phyloP scores from a whole-genome alignment of 2,329 filamentous ascomycete genomes.

The Colletotrichum sidae region DNA sequence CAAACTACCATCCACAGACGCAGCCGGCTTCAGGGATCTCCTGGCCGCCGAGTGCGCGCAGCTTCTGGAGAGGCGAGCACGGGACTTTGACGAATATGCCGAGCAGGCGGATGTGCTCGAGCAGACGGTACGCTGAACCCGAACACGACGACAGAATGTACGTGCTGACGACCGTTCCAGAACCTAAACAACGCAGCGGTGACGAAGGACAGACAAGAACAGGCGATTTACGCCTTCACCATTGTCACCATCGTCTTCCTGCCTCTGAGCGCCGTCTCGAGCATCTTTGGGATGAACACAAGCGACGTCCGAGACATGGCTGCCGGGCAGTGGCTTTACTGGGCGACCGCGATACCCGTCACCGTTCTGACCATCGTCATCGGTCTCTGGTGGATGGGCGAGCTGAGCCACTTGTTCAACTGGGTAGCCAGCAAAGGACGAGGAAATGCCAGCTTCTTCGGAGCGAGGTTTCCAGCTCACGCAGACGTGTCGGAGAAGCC shows the following conservation, averaged over 20 bases:
- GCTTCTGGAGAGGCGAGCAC: constrained; percentile 49
- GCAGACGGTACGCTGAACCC: constrained; percentile 40
- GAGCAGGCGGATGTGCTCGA: constrained; percentile 43
- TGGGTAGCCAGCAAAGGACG: constrained; percentile 36
- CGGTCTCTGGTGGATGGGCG: constrained; percentile 57
- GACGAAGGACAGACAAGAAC: constrained; percentile 58
- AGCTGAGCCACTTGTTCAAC: constrained; percentile 49
- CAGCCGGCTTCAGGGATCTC: constrained; percentile 42
- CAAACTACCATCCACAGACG: constrained; percentile 34
- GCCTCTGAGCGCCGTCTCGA: constrained; percentile 58
- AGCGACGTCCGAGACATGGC: constrained; percentile 62
- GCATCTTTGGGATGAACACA: constrained; percentile 66
- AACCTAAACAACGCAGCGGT: constrained; percentile 52
- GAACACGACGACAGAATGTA: neutral
- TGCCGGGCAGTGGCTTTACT: constrained; percentile 61
- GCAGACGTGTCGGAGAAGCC: constrained; percentile 17
- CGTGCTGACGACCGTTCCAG: constrained; percentile 28
- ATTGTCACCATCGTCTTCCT: constrained; percentile 62
- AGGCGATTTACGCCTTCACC: constrained; percentile 62
- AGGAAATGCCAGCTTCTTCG: constrained; percentile 13
- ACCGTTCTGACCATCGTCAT: constrained; percentile 54
- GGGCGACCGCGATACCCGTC: constrained; percentile 60
- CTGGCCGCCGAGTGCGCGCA: constrained; percentile 52
- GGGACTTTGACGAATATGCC: constrained; percentile 45
- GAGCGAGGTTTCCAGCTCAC: constrained; percentile 2